Conservation (phyloP, 2,329 filamentous ascomycete species). For the Pseudogymnoascus sp. region DNA sequence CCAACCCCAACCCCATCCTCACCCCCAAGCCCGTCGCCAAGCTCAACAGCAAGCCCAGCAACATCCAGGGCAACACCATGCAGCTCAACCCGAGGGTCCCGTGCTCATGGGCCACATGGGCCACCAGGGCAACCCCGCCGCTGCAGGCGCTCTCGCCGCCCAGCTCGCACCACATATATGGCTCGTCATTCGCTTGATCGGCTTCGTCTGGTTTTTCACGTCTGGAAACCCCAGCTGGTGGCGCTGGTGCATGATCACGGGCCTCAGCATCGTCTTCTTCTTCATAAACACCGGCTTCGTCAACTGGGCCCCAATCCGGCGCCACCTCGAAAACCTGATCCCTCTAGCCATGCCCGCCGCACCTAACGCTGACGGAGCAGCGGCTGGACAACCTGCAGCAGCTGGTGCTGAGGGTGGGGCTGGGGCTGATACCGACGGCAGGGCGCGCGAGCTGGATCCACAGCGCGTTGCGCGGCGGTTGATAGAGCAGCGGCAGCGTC, state of each 20-base stretch:
- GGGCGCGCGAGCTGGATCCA: constrained; percentile 34
- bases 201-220: constrained; percentile 60
- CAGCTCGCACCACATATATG: constrained; percentile 53
- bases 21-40: neutral
- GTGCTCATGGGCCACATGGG: constrained; percentile 24
- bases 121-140: constrained; percentile 24
- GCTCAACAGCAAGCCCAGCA: neutral
- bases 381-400: constrained; percentile 26
- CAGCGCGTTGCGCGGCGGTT: constrained; percentile 47
- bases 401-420: constrained; percentile 16
- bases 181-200: constrained; percentile 48
- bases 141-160: constrained; percentile 22
- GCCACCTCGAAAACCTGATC: constrained; percentile 52
- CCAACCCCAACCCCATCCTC: neutral
- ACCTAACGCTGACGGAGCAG: constrained; percentile 18
- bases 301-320: constrained; percentile 50
- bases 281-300: constrained; percentile 52
- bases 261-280: constrained; percentile 47
- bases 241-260: constrained; percentile 48
- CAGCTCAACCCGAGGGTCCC: constrained; percentile 32
- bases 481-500: constrained; percentile 36
- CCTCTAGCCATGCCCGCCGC: constrained; percentile 39
- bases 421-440: neutral
- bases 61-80: constrained; percentile 9
- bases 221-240: constrained; percentile 50